Conservation (phyloP, 2,329 filamentous ascomycete genomes). For the Amauroascus niger region DNA sequence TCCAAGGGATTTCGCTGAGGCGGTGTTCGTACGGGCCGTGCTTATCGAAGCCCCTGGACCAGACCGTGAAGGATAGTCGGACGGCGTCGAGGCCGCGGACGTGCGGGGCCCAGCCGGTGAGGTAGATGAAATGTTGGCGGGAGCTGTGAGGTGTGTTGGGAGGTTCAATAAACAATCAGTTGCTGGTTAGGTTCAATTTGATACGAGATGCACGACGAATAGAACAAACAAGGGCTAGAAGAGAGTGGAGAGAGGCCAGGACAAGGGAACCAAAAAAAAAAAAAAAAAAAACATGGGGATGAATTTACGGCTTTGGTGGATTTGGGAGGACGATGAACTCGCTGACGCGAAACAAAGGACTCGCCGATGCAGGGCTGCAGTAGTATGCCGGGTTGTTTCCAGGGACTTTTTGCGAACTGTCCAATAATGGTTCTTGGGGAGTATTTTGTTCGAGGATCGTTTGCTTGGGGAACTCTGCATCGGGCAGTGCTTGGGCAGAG, state of each 20-base stretch:
- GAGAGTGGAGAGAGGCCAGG: too few species aligned
- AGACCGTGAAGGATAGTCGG: slow-evolving; percentile 3
- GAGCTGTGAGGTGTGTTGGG: neutral
- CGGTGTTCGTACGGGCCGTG: slow-evolving; percentile 1
- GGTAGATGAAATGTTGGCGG: slow-evolving; percentile 4
- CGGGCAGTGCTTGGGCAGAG: neutral
- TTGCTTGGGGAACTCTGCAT: neutral
- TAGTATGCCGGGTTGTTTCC: slow-evolving; percentile 10
- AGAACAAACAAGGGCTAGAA: too few species aligned
- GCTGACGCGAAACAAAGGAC: neutral
- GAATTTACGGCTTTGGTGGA: slow-evolving; percentile 3
- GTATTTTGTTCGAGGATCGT: neutral
- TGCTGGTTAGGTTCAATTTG: too few species aligned
- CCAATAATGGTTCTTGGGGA: neutral
- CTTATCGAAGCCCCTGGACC: neutral
- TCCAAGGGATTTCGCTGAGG: slow-evolving; percentile 1
- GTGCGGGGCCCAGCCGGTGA: slow-evolving; percentile 1
- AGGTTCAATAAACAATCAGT: too few species aligned
- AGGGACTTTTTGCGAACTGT: neutral
- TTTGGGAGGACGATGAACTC: slow-evolving; percentile 1
- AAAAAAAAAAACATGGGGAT: neutral
- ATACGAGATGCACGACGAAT: too few species aligned
- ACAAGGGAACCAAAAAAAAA: neutral
- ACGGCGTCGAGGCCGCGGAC: neutral
- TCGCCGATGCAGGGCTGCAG: neutral